A percentile compares a stretch with the other conserved stretches of the same genome.
phyloP scores from a whole-genome alignment of 441 rosid genomes.

The Gossypium davidsonii region DNA sequence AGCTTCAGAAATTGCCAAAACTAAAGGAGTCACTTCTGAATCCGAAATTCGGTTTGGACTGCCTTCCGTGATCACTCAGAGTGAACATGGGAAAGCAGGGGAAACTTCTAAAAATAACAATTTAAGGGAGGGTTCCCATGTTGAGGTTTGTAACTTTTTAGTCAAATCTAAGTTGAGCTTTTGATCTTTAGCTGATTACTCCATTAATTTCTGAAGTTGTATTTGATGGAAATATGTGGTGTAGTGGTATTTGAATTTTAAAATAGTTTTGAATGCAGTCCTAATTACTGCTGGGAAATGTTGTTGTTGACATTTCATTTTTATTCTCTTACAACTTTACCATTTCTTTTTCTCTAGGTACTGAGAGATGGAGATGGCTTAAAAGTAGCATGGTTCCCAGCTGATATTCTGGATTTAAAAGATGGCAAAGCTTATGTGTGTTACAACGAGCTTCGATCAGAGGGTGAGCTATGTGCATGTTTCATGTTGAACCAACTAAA shows the following conservation, averaged over 20 bases:
- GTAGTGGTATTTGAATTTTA: not conserved
- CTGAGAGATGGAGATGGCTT: constrained; percentile 63
- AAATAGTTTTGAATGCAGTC: not conserved
- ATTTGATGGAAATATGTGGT: not conserved
- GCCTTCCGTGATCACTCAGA: constrained; percentile 24
- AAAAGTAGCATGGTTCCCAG: constrained; percentile 81
- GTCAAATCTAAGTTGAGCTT: not conserved
- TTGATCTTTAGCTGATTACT: not conserved
- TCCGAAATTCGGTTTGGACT: constrained; percentile 36
- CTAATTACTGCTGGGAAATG: not conserved
- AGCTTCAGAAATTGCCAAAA: constrained; percentile 37
- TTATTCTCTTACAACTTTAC: constrained; percentile 9
- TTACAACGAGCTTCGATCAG: constrained; percentile 55
- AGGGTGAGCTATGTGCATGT: constrained; percentile 38
- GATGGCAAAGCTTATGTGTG: constrained; percentile 76
- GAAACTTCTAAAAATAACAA: constrained; percentile 33
- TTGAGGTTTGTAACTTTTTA: constrained; percentile 60
- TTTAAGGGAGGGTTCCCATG: constrained; percentile 73
- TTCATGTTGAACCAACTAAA: not conserved
- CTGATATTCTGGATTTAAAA: constrained; percentile 61
- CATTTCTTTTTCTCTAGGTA: constrained; percentile 40
- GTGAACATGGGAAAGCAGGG: constrained; percentile 30
- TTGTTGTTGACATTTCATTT: not conserved
- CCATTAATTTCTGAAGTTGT: not conserved
- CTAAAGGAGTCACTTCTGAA: constrained; percentile 40